Evolutionary conservation across 208 protist species (phyloP).

Genomic region (Trypanosoma scelopori): DNA sequence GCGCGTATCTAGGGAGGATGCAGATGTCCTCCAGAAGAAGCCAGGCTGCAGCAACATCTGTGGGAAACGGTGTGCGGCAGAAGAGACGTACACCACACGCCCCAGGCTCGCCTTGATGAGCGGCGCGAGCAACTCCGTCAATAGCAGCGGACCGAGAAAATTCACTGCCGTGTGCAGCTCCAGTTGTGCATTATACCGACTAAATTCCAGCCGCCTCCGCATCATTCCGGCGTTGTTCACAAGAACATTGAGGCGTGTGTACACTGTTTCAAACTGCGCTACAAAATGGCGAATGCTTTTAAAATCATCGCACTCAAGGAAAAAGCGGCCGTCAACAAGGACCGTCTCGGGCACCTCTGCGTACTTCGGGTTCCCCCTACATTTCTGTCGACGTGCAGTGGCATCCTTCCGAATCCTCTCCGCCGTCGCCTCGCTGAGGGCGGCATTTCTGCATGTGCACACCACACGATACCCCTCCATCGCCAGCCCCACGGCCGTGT

Average conservation of each 20-base stretch:
- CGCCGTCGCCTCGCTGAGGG: slow-evolving; percentile 53
- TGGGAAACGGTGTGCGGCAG: slow-evolving; percentile 73
- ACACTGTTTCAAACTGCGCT: slow-evolving; percentile 42
- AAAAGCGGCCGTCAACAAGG: slow-evolving; percentile 53
- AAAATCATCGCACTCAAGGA: slow-evolving; percentile 83
- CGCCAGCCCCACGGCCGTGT: slow-evolving; percentile 78
- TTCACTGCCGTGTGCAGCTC: slow-evolving; percentile 87
- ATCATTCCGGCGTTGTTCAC: slow-evolving; percentile 91
- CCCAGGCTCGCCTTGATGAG: slow-evolving; percentile 60
- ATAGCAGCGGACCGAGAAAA: slow-evolving; percentile 77
- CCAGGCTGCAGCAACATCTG: slow-evolving; percentile 44
- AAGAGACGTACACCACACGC: slow-evolving; percentile 83
- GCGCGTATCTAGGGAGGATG: not conserved
- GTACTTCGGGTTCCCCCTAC: slow-evolving; percentile 32
- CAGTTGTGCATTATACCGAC: slow-evolving; percentile 40
- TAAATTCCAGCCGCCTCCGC: slow-evolving; percentile 51
- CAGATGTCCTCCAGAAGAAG: slow-evolving; percentile 3
- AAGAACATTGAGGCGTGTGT: slow-evolving; percentile 75
- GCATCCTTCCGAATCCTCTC: slow-evolving; percentile 44
- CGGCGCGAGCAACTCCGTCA: slow-evolving; percentile 85
- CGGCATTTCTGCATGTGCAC: slow-evolving; percentile 67
- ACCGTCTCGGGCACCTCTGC: slow-evolving; percentile 39
- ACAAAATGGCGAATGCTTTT: slow-evolving; percentile 61
- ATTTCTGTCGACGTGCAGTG: slow-evolving; percentile 25
- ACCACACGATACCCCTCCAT: slow-evolving; percentile 77